These are phyloP conservation scores for Tillandsia fasciculata DNA, from an alignment of 176 grass and related monocot species.

Conservation along the genomic window DNA sequence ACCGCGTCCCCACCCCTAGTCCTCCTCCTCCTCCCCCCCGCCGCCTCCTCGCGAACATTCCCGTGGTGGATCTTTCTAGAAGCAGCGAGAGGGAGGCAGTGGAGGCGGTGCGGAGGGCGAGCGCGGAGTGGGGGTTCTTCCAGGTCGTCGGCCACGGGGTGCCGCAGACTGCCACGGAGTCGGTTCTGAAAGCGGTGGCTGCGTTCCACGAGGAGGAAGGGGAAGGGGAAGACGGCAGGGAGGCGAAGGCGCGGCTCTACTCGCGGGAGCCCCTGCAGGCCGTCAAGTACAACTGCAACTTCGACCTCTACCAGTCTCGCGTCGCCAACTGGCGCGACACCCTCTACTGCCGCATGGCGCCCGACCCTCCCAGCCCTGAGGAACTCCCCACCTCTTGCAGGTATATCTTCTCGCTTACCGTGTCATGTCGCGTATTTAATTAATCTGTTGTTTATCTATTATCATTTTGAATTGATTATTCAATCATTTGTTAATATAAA, in stretches of 20 bases:
- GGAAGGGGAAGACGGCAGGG: background rate
- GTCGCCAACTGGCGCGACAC: conserved; percentile 56
- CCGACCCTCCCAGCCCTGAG: conserved; percentile 30
- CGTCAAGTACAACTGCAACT: conserved; percentile 48
- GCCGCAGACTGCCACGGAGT: conserved; percentile 11
- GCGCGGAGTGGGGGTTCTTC: no score
- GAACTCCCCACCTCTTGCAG: conserved; percentile 36
- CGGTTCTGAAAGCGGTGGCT: conserved; percentile 5
- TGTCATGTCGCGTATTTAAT: no score
- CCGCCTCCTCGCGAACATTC: conserved; percentile 2
- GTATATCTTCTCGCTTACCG: background rate
- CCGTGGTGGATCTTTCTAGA: conserved; percentile 27
- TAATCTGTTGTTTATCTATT: no score
- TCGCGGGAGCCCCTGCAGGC: conserved; percentile 31
- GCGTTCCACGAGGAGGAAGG: conserved; percentile 36
- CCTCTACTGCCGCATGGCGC: conserved; percentile 44
- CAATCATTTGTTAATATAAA: no score
- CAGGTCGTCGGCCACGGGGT: no score
- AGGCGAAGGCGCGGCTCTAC: conserved; percentile 47
- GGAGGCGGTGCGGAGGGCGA: conserved; percentile 15
- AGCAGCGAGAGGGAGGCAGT: conserved; percentile 1
- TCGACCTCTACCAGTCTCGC: conserved; percentile 36
- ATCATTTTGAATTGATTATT: no score
- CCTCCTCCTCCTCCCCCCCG: background rate
- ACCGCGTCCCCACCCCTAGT: background rate